These are phyloP conservation scores for Russula abietina DNA, from an alignment of 768 basidiomycete species.

Conservation along the genomic window DNA sequence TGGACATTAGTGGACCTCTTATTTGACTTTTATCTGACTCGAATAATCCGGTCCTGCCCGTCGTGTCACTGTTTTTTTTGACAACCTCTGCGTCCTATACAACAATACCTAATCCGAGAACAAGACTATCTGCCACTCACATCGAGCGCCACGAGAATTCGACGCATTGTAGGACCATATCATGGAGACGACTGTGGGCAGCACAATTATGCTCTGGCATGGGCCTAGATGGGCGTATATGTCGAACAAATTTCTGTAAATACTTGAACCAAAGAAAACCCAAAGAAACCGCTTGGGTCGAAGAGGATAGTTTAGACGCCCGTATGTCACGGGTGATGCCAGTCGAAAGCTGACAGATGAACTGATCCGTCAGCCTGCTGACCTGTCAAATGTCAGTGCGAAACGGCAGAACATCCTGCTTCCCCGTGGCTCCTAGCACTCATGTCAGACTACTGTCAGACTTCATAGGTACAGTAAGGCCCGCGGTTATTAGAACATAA, in stretches of 20 bases:
- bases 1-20: too few relatives aligned
- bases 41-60: too few relatives aligned
- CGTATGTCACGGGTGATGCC: not conserved
- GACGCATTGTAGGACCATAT: not conserved
- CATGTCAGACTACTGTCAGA: not conserved
- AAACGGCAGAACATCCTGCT: not conserved
- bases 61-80: too few relatives aligned
- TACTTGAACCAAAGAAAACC: not conserved
- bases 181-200: not conserved
- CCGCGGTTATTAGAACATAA: too few relatives aligned
- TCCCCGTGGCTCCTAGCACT: not conserved
- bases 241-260: not conserved
- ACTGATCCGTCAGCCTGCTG: not conserved
- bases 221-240: not conserved
- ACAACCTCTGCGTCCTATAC: too few relatives aligned
- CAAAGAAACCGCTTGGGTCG: not conserved
- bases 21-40: too few relatives aligned
- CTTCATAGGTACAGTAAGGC: constrained; percentile 10
- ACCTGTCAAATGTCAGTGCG: not conserved
- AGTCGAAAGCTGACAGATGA: too few relatives aligned
- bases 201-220: too few relatives aligned
- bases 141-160: not conserved
- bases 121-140: not conserved
- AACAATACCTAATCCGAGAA: too few relatives aligned
- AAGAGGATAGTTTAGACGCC: not conserved